A percentile compares a stretch with the other conserved stretches of the same genome.
These are phyloP conservation scores for Coprinopsis marcescibilis DNA, from an alignment of 768 basidiomycete species.

Conservation along the genomic window DNA sequence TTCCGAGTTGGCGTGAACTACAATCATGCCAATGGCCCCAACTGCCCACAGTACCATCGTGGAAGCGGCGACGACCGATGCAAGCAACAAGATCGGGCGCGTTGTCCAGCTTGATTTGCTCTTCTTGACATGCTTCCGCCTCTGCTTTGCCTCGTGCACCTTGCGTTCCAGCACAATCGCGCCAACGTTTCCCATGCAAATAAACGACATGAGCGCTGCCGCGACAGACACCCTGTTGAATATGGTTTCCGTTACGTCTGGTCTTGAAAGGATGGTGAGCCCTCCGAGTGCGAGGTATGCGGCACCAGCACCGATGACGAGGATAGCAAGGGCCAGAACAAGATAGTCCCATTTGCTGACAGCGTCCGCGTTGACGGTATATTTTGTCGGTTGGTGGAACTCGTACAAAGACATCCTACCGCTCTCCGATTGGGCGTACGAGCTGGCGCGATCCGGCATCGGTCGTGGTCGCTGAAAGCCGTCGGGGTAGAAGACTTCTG, in stretches of 20 bases:
- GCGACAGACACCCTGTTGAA: background rate
- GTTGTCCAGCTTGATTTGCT: background rate
- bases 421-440: too few species aligned
- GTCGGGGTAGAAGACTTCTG: too few species aligned
- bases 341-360: background rate
- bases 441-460: too few species aligned
- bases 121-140: conserved; percentile 1
- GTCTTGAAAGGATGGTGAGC: background rate
- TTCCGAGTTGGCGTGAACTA: background rate
- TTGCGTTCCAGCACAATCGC: conserved; percentile 1
- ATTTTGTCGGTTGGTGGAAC: background rate
- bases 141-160: background rate
- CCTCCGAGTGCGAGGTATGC: background rate
- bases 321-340: background rate
- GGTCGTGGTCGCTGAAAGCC: too few species aligned
- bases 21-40: background rate
- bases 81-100: background rate
- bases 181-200: background rate
- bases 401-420: conserved; percentile 3
- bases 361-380: background rate
- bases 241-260: background rate
- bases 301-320: background rate
- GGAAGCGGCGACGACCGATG: background rate
- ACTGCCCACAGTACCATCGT: background rate
- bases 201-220: background rate